These are phyloP conservation scores for Metarhizium album DNA, from an alignment of 2,329 filamentous ascomycete species.

Conservation along the genomic window DNA sequence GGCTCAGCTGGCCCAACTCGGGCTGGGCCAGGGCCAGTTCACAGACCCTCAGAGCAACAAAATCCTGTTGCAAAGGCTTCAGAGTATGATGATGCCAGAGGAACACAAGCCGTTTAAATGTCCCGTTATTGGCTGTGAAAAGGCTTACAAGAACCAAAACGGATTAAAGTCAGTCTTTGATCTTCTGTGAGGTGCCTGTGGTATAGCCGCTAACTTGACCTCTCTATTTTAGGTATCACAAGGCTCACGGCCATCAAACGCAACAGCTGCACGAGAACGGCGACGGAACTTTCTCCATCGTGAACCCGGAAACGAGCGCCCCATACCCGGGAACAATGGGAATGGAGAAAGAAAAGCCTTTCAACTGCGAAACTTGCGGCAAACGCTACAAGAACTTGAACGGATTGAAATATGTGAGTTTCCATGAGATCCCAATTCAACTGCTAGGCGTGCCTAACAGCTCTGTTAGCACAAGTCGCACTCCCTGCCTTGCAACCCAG, in stretches of 20 bases:
- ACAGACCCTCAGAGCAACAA: conserved; percentile 64
- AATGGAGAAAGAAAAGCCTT: conserved; percentile 99
- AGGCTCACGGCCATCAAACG: conserved; percentile 85
- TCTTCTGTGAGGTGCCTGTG: not conserved
- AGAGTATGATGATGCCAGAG: conserved; percentile 60
- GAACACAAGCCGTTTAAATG: conserved; percentile 98
- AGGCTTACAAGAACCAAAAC: conserved; percentile 99
- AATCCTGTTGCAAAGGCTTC: conserved; percentile 44
- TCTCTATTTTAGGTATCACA: conserved; percentile 44
- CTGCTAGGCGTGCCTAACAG: conserved; percentile 19
- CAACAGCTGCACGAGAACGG: conserved; percentile 95
- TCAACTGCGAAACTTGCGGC: conserved; percentile 91
- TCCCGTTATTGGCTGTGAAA: conserved; percentile 95
- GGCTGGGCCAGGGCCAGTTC: conserved; percentile 65
- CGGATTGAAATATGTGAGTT: conserved; percentile 80
- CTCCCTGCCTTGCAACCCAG: conserved; percentile 81
- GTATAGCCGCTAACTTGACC: not conserved
- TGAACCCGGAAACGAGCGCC: conserved; percentile 87
- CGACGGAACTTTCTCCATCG: conserved; percentile 95
- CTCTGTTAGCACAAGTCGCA: conserved; percentile 57
- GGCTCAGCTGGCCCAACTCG: conserved; percentile 60
- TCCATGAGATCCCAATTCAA: not conserved
- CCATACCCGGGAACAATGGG: conserved; percentile 92
- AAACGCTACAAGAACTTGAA: conserved; percentile 99
- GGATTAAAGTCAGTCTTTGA: conserved; percentile 67